These are phyloP conservation scores for Chenopodium quinoa DNA, from an alignment of 148 eudicot genomes.

Conservation along the genomic window DNA sequence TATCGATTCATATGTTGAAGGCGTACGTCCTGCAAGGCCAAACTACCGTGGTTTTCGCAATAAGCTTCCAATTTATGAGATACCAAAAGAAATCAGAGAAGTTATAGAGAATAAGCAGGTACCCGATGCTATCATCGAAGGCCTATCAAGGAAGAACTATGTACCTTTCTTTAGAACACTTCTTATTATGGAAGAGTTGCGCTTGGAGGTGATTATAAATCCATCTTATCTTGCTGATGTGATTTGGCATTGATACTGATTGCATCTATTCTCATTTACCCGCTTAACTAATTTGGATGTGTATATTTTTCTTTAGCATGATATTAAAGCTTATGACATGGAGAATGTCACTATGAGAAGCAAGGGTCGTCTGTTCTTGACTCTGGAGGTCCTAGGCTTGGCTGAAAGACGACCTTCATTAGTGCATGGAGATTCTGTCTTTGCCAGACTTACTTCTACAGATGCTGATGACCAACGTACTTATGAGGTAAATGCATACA, in stretches of 20 bases:
- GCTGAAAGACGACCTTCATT: constrained; percentile 95
- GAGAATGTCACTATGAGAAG: constrained; percentile 52
- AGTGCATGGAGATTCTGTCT: constrained; percentile 65
- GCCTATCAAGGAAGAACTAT: constrained; percentile 52
- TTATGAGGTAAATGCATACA: constrained; percentile 51
- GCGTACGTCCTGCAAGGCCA: constrained; percentile 59
- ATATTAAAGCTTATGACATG: constrained; percentile 74
- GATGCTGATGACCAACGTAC: constrained; percentile 25
- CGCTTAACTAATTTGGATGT: background rate
- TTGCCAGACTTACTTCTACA: constrained; percentile 45
- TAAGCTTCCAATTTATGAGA: constrained; percentile 46
- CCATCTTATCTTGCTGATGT: constrained; percentile 3
- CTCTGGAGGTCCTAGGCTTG: constrained; percentile 84
- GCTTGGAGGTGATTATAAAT: constrained; percentile 61
- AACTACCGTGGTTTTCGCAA: constrained; percentile 24
- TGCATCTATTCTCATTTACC: constrained; percentile 10
- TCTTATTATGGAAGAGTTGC: constrained; percentile 76
- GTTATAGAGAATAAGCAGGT: constrained; percentile 39
- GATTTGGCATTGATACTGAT: constrained; percentile 6
- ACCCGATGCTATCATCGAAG: constrained; percentile 51
- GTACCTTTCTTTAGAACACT: constrained; percentile 53
- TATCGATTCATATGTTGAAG: constrained; percentile 41
- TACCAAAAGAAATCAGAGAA: constrained; percentile 50
- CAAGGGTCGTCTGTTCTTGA: constrained; percentile 44
- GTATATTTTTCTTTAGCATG: constrained; percentile 51